Conservation (phyloP, 495 filamentous ascomycete species). For the Lophiostoma macrostomum region DNA sequence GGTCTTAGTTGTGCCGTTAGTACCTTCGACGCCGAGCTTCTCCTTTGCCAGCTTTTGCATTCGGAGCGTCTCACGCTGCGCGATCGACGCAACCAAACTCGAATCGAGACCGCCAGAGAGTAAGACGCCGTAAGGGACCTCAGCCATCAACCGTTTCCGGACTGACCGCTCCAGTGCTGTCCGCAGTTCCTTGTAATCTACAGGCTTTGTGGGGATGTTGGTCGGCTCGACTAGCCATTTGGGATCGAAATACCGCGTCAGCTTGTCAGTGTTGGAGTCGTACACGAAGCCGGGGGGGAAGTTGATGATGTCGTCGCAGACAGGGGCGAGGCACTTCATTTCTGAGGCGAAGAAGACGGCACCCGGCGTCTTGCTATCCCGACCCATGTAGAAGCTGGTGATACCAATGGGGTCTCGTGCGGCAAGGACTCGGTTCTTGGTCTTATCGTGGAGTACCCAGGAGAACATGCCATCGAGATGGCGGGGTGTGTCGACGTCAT, state of each 20-base stretch:
- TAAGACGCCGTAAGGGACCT: conserved; percentile 95
- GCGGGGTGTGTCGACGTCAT: conserved; percentile 91
- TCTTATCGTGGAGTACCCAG: conserved; percentile 95
- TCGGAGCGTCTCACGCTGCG: conserved; percentile 82
- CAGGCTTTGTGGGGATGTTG: conserved; percentile 69
- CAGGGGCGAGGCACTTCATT: conserved; percentile 86
- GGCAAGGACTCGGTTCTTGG: conserved; percentile 81
- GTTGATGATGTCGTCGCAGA: conserved; percentile 89
- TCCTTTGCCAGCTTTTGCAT: conserved; percentile 54
- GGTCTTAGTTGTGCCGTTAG: conserved; percentile 47
- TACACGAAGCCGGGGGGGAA: conserved; percentile 96
- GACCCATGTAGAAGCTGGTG: conserved; percentile 94
- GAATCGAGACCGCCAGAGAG: conserved; percentile 96
- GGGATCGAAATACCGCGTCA: conserved; percentile 85
- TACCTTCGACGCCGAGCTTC: conserved; percentile 38
- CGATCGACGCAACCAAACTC: conserved; percentile 90
- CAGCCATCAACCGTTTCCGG: conserved; percentile 95
- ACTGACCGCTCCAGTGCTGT: conserved; percentile 85
- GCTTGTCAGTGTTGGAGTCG: conserved; percentile 79
- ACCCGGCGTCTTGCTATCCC: conserved; percentile 75
- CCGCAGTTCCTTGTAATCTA: conserved; percentile 78
- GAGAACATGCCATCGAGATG: conserved; percentile 99
- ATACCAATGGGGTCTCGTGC: conserved; percentile 96
- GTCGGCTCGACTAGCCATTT: conserved; percentile 80
- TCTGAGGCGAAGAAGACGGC: conserved; percentile 95